These are phyloP conservation scores for Aspergillus olivimuriae DNA, from an alignment of 495 filamentous ascomycete genomes.

Conservation along the genomic window DNA sequence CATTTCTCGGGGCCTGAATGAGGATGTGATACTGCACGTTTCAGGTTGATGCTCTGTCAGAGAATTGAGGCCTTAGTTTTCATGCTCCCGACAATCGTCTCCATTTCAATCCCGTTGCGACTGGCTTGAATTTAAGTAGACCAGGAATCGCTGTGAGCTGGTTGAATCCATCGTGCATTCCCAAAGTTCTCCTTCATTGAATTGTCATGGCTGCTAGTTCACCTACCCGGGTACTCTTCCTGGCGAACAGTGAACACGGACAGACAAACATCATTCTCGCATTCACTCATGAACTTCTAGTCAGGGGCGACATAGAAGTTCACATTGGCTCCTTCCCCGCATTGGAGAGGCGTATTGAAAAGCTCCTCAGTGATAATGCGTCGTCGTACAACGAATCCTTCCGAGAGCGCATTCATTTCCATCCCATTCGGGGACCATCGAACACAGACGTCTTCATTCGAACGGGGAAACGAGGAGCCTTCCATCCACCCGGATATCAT, in stretches of 20 bases:
- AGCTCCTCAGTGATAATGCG: constrained; percentile 25
- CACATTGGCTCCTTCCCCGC: constrained; percentile 47
- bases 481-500: constrained; percentile 30
- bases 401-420: constrained; percentile 28
- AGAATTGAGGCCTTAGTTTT: too few species aligned
- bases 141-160: too few species aligned
- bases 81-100: too few species aligned
- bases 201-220: too few species aligned
- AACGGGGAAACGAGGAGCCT: constrained; percentile 23
- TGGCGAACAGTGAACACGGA: constrained; percentile 52
- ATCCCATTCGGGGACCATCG: constrained; percentile 35
- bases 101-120: too few species aligned
- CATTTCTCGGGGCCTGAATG: too few species aligned
- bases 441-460: constrained; percentile 39
- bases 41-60: too few species aligned
- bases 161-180: too few species aligned
- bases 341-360: constrained; percentile 24
- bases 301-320: constrained; percentile 36
- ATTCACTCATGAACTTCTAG: constrained; percentile 43
- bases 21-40: too few species aligned
- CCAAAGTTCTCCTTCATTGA: too few species aligned
- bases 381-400: constrained; percentile 15
- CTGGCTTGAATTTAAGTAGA: too few species aligned
- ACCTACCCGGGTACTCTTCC: constrained; percentile 31
- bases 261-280: constrained; percentile 52